Evolutionary conservation across 2,329 filamentous ascomycete species (phyloP).

Genomic region (Trichoderma atrobrunneum): DNA sequence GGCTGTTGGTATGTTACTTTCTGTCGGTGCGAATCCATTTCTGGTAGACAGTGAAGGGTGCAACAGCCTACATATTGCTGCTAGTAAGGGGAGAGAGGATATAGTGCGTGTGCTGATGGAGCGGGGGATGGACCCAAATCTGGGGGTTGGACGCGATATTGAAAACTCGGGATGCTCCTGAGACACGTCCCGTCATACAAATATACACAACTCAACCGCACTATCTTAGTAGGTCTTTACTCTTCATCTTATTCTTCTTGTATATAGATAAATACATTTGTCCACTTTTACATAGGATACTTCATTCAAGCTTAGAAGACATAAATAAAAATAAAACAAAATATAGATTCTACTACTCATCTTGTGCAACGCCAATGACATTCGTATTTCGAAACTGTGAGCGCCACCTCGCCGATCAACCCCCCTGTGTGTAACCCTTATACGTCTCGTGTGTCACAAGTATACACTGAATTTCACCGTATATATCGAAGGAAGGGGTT

Average conservation of each 20-base stretch:
- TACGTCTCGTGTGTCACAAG: neutral
- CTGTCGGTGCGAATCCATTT: slow-evolving; percentile 8
- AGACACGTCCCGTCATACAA: neutral
- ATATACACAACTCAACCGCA: neutral
- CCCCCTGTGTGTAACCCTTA: neutral
- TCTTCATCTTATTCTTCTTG: neutral
- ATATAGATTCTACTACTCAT: neutral
- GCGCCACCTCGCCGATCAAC: neutral
- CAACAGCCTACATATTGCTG: slow-evolving; percentile 9
- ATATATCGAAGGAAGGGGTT: neutral
- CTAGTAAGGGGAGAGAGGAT: slow-evolving; percentile 3
- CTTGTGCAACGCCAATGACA: neutral
- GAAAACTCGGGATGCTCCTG: neutral
- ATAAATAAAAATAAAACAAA: neutral
- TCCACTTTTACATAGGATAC: neutral
- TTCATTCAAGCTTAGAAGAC: no score
- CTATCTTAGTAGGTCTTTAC: neutral
- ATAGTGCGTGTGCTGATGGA: slow-evolving; percentile 16
- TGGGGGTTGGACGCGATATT: slow-evolving; percentile 5
- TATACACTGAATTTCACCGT: neutral
- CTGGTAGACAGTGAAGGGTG: slow-evolving; percentile 6
- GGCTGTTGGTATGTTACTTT: slow-evolving; percentile 3
- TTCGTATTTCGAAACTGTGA: neutral
- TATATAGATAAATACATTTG: neutral
- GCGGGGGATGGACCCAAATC: slow-evolving; percentile 11